Evolutionary conservation across 1,284 basidiomycete species (phyloP), one percentile per base, ranked within the genome.

Genomic region (Cutaneotrichosporon sp.): DNA sequence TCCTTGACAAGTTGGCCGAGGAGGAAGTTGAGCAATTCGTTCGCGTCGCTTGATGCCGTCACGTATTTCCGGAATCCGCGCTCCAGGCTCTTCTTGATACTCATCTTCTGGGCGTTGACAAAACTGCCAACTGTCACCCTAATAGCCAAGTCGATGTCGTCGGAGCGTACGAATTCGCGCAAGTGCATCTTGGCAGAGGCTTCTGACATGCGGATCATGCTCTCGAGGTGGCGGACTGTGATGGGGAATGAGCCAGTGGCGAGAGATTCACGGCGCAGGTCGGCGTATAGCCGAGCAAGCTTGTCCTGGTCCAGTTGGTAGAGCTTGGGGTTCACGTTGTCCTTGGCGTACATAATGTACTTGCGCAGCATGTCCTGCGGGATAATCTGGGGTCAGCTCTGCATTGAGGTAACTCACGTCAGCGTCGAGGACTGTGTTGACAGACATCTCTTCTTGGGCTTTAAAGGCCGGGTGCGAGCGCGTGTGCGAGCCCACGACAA

Each of bases 201-300:
- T 80, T 99, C 96, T 1, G 93, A 88, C 97, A 99, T 99, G 52
- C 97, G 89, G 80, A 99, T 99, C 91, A 97, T 98, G 77, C 92
- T 95, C 82, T 99, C 97, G 66, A 99, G 82, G 76, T 98, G 97
- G 69, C 97, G 90, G 56, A 99, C 91, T 5, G 97, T 99, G 78
- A 99, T 97, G 4, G 96, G 96, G 83, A 92, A 97, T 22, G 93
- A 97, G 40, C 96, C 96, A 1, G 97, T 99, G 16, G 93, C 92
- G 69, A 96, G 84, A 3, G 94, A 97, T 79, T 99, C 97, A 67
- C 94, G 89, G 58, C 97, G 89, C 49, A 99, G 85, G 77, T 99
- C 97, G n/a, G 92, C 89, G 79, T 97, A 99, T 52, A 99, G 86
- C n/a, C 89, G 86, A 10, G 94, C 85, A 18, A 99, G 86, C 79